Evolutionary conservation across 257 asterid species (phyloP), one percentile per base, ranked within the genome.

Genomic region (Lantana camara): DNA sequence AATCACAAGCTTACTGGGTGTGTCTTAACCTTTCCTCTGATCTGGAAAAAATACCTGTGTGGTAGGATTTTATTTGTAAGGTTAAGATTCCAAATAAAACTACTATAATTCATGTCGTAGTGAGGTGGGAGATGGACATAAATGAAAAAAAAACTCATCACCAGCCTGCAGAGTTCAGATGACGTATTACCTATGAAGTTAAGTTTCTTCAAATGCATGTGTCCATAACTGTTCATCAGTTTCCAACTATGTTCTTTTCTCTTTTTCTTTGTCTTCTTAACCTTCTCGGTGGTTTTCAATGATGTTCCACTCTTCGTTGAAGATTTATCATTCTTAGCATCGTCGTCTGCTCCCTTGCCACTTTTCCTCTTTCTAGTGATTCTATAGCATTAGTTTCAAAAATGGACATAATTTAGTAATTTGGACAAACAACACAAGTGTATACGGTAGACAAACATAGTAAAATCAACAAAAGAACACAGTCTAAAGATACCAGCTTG

Each of bases 401-500:
- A 29, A 41, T 12, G 41, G 23, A 41, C 54, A 9, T 20, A 14
- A 12, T 50, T 54, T n/a, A 32, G 45, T 24, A 40, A 44, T 57
- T 44, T 22, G 51, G 49, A 19, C 10, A 17, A 47, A 40, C 13
- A 15, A 37, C 9, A 15, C 24, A 35, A 35, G 40, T 3, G 7
- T 15, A 50, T 8, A 15, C 14, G 20, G 23, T 29, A 24, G 14
- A 58, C 44, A 48, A 61, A 32, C 64, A 63, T 55, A 24, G 7
- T 22, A 62, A 8, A 11, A 42, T 7, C 9, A 11, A 50, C 7
- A 34, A 61, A 17, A 41, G 5, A 63, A 19, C 50, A 63, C 23
- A 15, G 57, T 47, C 37, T 38, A 9, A 70, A 91, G 96, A 96
- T 86, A 67, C 86, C 90, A 60, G 76, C 70, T 67, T 69, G 81